Evolutionary conservation across 2,329 filamentous ascomycete species (phyloP).

Genomic region (Talaromyces pinophilus): DNA sequence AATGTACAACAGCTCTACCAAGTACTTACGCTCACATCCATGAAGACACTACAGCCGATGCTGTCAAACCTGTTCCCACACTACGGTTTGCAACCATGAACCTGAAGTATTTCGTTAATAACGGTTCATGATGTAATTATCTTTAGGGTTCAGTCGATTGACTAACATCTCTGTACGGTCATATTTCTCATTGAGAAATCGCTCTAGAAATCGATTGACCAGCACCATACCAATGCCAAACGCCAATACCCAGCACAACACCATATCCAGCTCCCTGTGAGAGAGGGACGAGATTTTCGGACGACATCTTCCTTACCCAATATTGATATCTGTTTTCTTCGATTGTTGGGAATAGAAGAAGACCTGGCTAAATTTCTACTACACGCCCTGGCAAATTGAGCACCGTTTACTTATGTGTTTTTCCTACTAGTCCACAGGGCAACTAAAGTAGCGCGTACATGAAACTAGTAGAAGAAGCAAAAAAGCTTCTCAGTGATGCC

Average conservation of each 20-base stretch:
- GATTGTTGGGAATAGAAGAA: neutral
- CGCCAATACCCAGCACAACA: constrained; percentile 17
- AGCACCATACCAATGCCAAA: constrained; percentile 21
- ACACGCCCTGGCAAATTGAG: neutral
- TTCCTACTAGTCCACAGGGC: neutral
- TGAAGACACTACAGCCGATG: constrained; percentile 29
- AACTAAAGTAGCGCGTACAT: neutral
- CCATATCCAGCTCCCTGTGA: constrained; percentile 20
- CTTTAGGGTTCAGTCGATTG: neutral
- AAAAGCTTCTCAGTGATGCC: neutral
- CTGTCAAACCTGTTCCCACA: constrained; percentile 30
- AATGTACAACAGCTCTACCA: neutral
- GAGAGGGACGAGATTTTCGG: constrained; percentile 3
- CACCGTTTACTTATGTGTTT: neutral
- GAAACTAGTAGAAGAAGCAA: neutral
- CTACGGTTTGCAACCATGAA: constrained; percentile 31
- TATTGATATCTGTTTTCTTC: neutral
- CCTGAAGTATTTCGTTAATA: constrained; percentile 3
- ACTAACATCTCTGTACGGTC: constrained; percentile 22
- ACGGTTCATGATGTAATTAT: too few species aligned
- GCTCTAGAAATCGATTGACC: constrained; percentile 20
- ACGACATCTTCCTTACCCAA: constrained; percentile 5
- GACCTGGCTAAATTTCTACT: neutral
- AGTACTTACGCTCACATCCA: constrained; percentile 29
- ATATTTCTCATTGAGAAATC: constrained; percentile 15